Evolutionary conservation across 2,329 filamentous ascomycete genomes (phyloP).

Genomic region (Nemania sp.): DNA sequence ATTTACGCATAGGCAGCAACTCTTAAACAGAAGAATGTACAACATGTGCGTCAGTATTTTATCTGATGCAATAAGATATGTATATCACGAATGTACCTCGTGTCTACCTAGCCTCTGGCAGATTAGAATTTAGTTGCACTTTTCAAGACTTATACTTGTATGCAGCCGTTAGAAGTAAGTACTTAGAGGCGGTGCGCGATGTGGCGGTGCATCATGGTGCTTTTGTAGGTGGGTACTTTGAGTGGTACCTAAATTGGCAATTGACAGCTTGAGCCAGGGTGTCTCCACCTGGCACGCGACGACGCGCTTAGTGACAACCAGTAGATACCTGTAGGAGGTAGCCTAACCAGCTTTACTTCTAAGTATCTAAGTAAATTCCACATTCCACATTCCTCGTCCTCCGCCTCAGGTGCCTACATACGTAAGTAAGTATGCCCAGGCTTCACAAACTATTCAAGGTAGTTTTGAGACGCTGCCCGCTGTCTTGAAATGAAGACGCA

Average conservation of each 20-base stretch:
- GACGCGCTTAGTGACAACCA: no score
- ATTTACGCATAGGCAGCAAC: no score
- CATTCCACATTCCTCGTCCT: conserved; percentile 3
- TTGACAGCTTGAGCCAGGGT: conserved; percentile 3
- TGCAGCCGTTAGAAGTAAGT: no score
- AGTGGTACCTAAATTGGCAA: not conserved
- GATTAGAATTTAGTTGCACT: no score
- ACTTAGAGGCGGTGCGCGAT: not conserved
- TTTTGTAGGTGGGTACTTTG: conserved; percentile 9
- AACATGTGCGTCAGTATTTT: no score
- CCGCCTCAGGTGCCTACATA: not conserved
- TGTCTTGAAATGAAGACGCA: conserved; percentile 24
- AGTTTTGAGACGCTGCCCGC: conserved; percentile 10
- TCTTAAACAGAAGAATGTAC: no score
- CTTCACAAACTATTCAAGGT: not conserved
- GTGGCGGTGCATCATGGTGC: conserved; percentile 22
- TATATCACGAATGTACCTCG: no score
- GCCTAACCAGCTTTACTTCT: not conserved
- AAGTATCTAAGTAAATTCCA: not conserved
- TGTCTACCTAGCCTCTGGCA: no score
- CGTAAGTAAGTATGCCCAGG: not conserved
- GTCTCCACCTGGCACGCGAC: conserved; percentile 32
- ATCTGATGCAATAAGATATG: no score
- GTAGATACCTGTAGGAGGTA: no score
- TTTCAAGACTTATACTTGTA: no score